These are phyloP conservation scores for Exserohilum rostratum DNA, from an alignment of 2,329 filamentous ascomycete genomes.

Conservation along the genomic window DNA sequence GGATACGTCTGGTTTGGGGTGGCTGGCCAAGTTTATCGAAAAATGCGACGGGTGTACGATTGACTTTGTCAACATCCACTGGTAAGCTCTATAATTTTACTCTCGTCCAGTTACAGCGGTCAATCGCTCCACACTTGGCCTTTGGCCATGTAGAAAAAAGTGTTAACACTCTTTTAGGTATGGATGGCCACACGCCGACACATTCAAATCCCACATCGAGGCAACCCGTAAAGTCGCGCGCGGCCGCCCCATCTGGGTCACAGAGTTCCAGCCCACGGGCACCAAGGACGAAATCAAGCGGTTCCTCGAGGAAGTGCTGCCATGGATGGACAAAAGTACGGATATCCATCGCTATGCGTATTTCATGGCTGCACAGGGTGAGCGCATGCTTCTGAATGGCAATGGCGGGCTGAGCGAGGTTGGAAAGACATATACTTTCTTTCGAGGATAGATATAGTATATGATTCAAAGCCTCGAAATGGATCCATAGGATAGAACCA, in stretches of 20 bases:
- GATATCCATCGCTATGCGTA: slow-evolving; percentile 44
- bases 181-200: slow-evolving; percentile 23
- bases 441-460: neutral
- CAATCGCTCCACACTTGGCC: too few relatives aligned
- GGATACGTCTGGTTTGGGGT: slow-evolving; percentile 27
- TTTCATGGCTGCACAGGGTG: slow-evolving; percentile 23
- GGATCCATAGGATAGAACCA: too few relatives aligned
- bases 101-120: neutral
- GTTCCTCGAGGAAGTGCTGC: slow-evolving; percentile 38
- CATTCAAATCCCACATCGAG: slow-evolving; percentile 47
- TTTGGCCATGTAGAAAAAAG: too few relatives aligned
- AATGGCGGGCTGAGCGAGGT: slow-evolving; percentile 22
- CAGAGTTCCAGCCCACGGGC: slow-evolving; percentile 37
- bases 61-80: slow-evolving; percentile 45
- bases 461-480: too few relatives aligned
- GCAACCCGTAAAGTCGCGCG: slow-evolving; percentile 54
- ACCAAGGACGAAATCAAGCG: slow-evolving; percentile 21
- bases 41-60: slow-evolving; percentile 39
- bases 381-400: slow-evolving; percentile 23
- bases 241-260: slow-evolving; percentile 52
- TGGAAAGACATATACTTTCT: slow-evolving; percentile 7
- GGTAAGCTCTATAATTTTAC: slow-evolving; percentile 18
- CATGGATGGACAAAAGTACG: slow-evolving; percentile 38
- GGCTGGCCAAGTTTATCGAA: slow-evolving; percentile 34
- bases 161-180: slow-evolving; percentile 21